Evolutionary conservation across 257 asterid species (phyloP), one percentile per base, ranked within the genome.

Genomic region (Dorcoceras hygrometricum): DNA sequence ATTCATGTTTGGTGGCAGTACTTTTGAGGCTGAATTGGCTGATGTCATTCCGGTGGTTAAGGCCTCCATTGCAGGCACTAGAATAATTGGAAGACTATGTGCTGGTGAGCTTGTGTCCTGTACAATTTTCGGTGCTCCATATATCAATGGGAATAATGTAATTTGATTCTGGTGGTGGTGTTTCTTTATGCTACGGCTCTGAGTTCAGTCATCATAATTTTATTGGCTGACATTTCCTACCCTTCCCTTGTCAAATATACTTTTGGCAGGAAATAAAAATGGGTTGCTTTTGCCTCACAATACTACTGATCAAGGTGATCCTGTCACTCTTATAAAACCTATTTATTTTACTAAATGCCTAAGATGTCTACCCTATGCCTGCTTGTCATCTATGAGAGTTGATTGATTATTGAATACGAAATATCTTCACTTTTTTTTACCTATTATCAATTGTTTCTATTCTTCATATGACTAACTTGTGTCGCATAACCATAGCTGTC

Each of bases 261-360:
- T 22, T 11, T 61, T 68, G 61, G 57, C 81, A 92, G 98, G 98
- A 66, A 92, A 92, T 79, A 92, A 92, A 78, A 92, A 92, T 26
- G 98, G 98, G 31, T 80, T 92, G 79, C 93, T 92, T 59, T 78
- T 92, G 79, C 98, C 98, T 66, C 98, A 89, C 76, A 92, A 74
- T 57, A 92, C 98, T 65, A 92, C 97, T 3, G 98, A 92, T 79
- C 97, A 92, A 83, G 98, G 97, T 92, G 73, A 81, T 32, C 54
- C 31, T 14, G n/a, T 18, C 19, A 26, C 55, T 68, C 27, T 1
- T 11, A 29, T 46, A 18, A 46, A 46, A 29, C 16, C 16, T 36
- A n/a, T 67, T 63, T 0, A 12, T 39, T 39, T 46, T 46, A 4
- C 8, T 16, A 43, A 43, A 43, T 43, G 53, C 20, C 18, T 4